phyloP scores from a whole-genome alignment of 2,329 filamentous ascomycete genomes.

The Claviceps capensis region DNA sequence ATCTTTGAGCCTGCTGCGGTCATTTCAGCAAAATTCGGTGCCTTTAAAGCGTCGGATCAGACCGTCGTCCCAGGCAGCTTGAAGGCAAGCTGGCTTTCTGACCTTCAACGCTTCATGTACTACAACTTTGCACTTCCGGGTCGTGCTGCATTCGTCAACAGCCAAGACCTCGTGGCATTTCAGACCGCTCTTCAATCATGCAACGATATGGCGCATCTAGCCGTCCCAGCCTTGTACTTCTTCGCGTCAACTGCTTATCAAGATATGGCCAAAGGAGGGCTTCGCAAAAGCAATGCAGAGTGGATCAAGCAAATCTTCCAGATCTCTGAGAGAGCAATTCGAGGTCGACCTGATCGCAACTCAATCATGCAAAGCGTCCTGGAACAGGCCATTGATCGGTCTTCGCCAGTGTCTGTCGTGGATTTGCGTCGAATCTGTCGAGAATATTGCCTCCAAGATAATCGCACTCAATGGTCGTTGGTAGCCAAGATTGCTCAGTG shows the following conservation, averaged over 20 bases:
- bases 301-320: constrained; percentile 25
- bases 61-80: constrained; percentile 8
- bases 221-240: constrained; percentile 31
- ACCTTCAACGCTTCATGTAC: constrained; percentile 35
- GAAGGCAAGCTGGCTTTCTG: constrained; percentile 27
- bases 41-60: constrained; percentile 11
- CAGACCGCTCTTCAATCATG: constrained; percentile 27
- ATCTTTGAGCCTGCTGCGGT: constrained; percentile 25
- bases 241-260: constrained; percentile 21
- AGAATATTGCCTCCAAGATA: constrained; percentile 24
- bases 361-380: constrained; percentile 18
- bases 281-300: constrained; percentile 22
- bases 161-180: constrained; percentile 27
- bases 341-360: constrained; percentile 12
- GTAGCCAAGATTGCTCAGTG: constrained; percentile 27
- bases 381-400: constrained; percentile 15
- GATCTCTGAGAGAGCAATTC: constrained; percentile 16
- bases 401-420: constrained; percentile 23
- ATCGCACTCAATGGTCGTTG: constrained; percentile 28
- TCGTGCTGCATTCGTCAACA: constrained; percentile 31
- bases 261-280: constrained; percentile 12
- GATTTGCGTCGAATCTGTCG: constrained; percentile 30
- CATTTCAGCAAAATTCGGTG: constrained; percentile 28
- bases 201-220: constrained; percentile 19
- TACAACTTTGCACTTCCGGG: constrained; percentile 38